Percentiles rank a stretch among this genome's conserved stretches.
Conservation (phyloP, 2,329 filamentous ascomycete species). For the Aspergillus japonicus region DNA sequence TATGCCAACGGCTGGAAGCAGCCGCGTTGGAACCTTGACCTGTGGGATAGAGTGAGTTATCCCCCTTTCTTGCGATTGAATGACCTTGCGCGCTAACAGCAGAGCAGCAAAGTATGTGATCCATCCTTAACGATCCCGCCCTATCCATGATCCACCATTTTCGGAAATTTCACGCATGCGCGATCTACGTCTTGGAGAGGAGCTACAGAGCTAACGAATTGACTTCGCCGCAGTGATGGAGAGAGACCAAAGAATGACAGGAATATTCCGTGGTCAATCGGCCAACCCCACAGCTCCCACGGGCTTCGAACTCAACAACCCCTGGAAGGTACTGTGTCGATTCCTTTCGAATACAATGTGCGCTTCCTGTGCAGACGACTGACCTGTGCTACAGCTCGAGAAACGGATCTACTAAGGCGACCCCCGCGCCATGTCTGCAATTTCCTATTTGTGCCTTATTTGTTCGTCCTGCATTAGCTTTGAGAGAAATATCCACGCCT, state of each 20-base stretch:
- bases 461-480: slow-evolving; percentile 17
- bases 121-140: background rate
- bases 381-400: slow-evolving; percentile 35
- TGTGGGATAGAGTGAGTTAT: slow-evolving; percentile 62
- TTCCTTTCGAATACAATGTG: background rate
- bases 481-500: slow-evolving; percentile 21
- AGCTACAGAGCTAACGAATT: slow-evolving; percentile 20
- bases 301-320: slow-evolving; percentile 66
- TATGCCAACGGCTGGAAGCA: slow-evolving; percentile 65
- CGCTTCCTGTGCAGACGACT: slow-evolving; percentile 13
- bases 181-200: background rate
- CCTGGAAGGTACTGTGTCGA: slow-evolving; percentile 60
- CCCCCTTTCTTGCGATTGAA: slow-evolving; percentile 15
- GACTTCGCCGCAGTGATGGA: slow-evolving; percentile 60
- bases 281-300: slow-evolving; percentile 58
- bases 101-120: slow-evolving; percentile 54
- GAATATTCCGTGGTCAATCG: slow-evolving; percentile 60
- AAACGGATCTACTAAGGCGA: slow-evolving; percentile 39
- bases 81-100: slow-evolving; percentile 40
- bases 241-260: slow-evolving; percentile 62
- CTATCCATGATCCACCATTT: background rate
- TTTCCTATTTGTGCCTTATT: slow-evolving; percentile 20
- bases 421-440: slow-evolving; percentile 22
- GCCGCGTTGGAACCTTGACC: slow-evolving; percentile 58
- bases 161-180: background rate